These are phyloP conservation scores for Gnetum montanum DNA, from an alignment of 75 land plant genomes.

Conservation along the genomic window DNA sequence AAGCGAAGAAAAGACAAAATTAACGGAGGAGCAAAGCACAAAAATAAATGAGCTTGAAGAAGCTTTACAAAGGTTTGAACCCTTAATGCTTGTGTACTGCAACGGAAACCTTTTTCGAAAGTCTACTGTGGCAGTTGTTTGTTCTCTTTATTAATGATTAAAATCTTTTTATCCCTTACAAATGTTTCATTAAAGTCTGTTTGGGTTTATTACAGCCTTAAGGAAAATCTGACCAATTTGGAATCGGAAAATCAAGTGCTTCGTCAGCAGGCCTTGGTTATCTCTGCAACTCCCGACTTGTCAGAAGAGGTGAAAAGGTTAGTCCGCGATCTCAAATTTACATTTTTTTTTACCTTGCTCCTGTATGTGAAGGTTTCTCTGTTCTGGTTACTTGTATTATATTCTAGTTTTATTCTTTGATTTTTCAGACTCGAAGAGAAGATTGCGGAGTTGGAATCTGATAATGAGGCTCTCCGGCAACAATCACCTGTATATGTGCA, in stretches of 20 bases:
- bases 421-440: conserved; percentile 55
- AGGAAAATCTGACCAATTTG: conserved; percentile 61
- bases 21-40: conserved; percentile 33
- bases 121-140: not conserved
- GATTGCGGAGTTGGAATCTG: conserved; percentile 54
- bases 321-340: too few relatives aligned
- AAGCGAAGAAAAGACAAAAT: conserved; percentile 33
- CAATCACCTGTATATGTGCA: conserved; percentile 25
- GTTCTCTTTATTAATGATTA: too few relatives aligned
- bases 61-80: conserved; percentile 58
- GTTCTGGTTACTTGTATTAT: not conserved
- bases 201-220: conserved; percentile 72
- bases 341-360: conserved; percentile 17
- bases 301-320: conserved; percentile 54
- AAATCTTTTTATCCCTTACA: too few relatives aligned
- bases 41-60: conserved; percentile 60
- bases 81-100: not conserved
- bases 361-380: conserved; percentile 1
- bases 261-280: conserved; percentile 71
- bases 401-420: not conserved
- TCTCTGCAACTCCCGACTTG: conserved; percentile 49
- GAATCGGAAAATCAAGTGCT: conserved; percentile 94
- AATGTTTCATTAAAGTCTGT: too few relatives aligned
- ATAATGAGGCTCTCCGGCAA: conserved; percentile 62
- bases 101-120: not conserved